Base-by-base conservation (phyloP, 805 yeast species). In the Starmera quercuum region DNA sequence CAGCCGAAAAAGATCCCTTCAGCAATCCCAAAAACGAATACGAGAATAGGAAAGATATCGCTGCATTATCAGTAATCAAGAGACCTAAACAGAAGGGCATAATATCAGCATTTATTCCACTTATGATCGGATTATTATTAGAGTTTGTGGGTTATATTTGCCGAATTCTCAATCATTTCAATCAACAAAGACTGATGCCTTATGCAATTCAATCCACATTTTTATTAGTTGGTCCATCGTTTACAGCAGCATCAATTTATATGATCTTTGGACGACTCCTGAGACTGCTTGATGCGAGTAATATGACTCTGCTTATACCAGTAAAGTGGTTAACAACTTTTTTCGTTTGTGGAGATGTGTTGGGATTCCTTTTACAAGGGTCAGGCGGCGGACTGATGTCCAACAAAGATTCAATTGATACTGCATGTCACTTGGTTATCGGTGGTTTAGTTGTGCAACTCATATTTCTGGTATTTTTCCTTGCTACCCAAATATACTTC, bases 391-490 rank as follows among this genome's bases (percentile, higher is more conserved):
- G 61, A 3, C 18, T 57, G 14, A 40, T 47, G 50, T 41, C 53
- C 6, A 20, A 33, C 4, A 19, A 15, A 8, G 30, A 29, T 5
- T 22, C 26, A n/a, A 19, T 22, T 2, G 26, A 33, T 1, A 16
- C 39, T 26, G 64, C 61, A 17, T 30, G 39, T 15, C 26, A 39
- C 7, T 24, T 60, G 9, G 43, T 52, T 18, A 38, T 53, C 12
- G 56, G 39, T 12, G 64, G 64, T 18, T 35, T 61, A 17, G 41
- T 45, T 32, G 41, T 61, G 9, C 64, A 59, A 38, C 38, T 58
- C 16, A 42, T 37, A 2, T 51, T 54, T 30, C 55, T 60, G 35
- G 53, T 47, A 4, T 15, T 53, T 16, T 61, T 61, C 29, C 39
- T 52, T 11, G 24, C 45, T 13, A 40, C 46, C 17, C 46, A 46